phyloP scores from a whole-genome alignment of 768 basidiomycete species.

The Leccinum imitatum region DNA sequence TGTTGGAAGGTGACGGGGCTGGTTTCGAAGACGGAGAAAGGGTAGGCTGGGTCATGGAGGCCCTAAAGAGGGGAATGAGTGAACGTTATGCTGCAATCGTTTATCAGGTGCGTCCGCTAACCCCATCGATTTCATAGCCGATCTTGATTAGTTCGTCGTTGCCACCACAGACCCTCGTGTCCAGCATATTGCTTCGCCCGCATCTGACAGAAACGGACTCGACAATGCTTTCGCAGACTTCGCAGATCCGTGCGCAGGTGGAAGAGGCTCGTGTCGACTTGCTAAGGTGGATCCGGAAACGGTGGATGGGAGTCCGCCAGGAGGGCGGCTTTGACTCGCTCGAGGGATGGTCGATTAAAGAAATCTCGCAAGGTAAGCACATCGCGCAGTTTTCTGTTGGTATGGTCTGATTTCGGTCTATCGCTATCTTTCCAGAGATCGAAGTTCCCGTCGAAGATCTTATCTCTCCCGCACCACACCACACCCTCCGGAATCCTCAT shows the following conservation, averaged over 20 bases:
- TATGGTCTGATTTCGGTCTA: not conserved
- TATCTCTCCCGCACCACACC: conserved; percentile 42
- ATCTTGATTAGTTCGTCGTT: not conserved
- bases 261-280: conserved; percentile 57
- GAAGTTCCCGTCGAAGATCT: conserved; percentile 81
- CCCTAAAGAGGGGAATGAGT: conserved; percentile 58
- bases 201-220: conserved; percentile 56
- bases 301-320: conserved; percentile 74
- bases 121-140: not conserved
- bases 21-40: conserved; percentile 77
- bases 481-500: conserved; percentile 25
- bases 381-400: not conserved
- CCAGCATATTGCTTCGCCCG: conserved; percentile 66
- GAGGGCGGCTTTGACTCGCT: conserved; percentile 79
- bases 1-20: conserved; percentile 72
- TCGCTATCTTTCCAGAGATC: conserved; percentile 52
- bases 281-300: conserved; percentile 66
- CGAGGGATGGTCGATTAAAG: conserved; percentile 87
- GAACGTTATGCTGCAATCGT: conserved; percentile 63
- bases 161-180: conserved; percentile 60
- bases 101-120: conserved; percentile 63
- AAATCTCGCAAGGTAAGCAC: conserved; percentile 53
- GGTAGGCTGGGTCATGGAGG: conserved; percentile 73
- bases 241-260: conserved; percentile 66
- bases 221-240: conserved; percentile 68